Conservation (phyloP, 768 basidiomycete genomes). For the Panaeolus papilionaceus region DNA sequence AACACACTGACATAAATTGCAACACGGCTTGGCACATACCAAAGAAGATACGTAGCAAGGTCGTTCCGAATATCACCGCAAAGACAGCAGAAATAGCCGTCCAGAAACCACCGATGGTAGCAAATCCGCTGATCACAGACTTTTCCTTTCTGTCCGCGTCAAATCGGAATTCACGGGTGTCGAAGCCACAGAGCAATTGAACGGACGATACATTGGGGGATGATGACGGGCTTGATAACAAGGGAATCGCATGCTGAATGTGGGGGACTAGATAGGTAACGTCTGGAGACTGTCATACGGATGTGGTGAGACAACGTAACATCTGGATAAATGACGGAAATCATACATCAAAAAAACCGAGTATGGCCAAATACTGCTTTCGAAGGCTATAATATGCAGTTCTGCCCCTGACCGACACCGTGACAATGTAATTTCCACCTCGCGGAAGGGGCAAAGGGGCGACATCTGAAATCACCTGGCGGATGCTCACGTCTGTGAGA, state of each 20-base stretch:
- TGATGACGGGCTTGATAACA: neutral
- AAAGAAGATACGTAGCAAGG: constrained; percentile 15
- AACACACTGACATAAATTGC: no score
- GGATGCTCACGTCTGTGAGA: neutral
- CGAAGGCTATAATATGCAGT: neutral
- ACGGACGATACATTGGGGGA: neutral
- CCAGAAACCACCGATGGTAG: neutral
- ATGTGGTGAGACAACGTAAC: no score
- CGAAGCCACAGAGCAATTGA: neutral
- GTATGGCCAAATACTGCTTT: no score
- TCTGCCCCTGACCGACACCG: neutral
- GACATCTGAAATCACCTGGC: neutral
- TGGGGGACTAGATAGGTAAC: neutral
- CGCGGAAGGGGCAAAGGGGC: neutral
- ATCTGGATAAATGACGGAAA: no score
- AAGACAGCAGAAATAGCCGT: neutral
- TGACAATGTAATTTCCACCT: neutral
- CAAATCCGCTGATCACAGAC: neutral
- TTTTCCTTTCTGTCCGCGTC: neutral
- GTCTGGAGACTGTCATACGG: neutral
- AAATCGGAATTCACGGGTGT: neutral
- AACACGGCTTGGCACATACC: constrained; percentile 3
- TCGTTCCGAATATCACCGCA: neutral
- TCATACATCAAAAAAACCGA: no score
- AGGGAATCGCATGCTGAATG: neutral